Base-by-base conservation (phyloP, 169 alveolate species). In the Plasmodium gonderi region DNA sequence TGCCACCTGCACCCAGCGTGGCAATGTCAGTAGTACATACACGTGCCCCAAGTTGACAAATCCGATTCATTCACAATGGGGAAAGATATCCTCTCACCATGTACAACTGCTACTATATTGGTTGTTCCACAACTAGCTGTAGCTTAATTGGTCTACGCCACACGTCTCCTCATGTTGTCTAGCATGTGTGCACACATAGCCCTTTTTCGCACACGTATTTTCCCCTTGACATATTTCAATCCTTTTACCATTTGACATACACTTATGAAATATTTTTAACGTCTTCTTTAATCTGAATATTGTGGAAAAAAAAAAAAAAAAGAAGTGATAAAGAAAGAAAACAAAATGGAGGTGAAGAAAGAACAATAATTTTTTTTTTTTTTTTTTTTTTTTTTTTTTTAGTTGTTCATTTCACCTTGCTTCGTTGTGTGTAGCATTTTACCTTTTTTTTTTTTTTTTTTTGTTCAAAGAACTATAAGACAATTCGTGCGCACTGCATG, bases 331-430 rank as follows among this genome's bases (percentile, higher is more conserved):
- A n/a, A n/a, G n/a, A n/a, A n/a, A n/a, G n/a, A n/a, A n/a, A n/a
- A n/a, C n/a, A n/a, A n/a, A n/a, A n/a, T n/a, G n/a, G n/a, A n/a
- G n/a, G n/a, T n/a, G n/a, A n/a, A n/a, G n/a, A n/a, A n/a, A n/a
- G n/a, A n/a, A n/a, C n/a, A n/a, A n/a, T n/a, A n/a, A n/a, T n/a
- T n/a, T n/a, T n/a, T n/a, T n/a, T n/a, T n/a, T 9, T 49, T 14
- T 49, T 49, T n/a, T 49, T 72, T 12, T 36, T 14, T 72, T 29
- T 72, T 42, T 36, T 72, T 72, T 74, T 17, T 74, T 74, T 74
- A 17, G 17, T 72, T 26, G 17, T 74, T 38, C 65, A 74, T 74
- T 74, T 74, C 80, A 33, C 80, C 64, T 26, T 17, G 44, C 80
- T 36, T 40, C 31, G 29, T 45, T 38, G 51, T 14, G 67, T 45